phyloP scores from a whole-genome alignment of 1,284 basidiomycete species.

The Amylostereum areolatum region DNA sequence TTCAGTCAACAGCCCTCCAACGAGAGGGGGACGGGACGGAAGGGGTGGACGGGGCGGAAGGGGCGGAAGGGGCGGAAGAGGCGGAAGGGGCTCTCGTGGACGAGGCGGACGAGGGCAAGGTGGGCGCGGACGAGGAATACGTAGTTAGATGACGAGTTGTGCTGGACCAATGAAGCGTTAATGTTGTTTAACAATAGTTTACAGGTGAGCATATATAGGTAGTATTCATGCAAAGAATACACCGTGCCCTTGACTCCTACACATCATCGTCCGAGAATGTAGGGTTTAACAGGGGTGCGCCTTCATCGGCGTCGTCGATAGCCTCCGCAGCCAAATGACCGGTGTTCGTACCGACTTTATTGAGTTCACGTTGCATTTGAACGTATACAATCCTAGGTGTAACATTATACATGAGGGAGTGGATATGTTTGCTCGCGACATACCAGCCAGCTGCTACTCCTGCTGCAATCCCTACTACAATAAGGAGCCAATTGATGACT shows the following conservation, averaged over 20 bases:
- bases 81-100: too few species aligned
- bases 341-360: conserved; percentile 41
- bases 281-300: conserved; percentile 46
- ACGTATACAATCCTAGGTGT: conserved; percentile 53
- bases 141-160: too few species aligned
- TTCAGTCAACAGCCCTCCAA: conserved; percentile 27
- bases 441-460: conserved; percentile 62
- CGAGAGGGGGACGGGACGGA: too few species aligned
- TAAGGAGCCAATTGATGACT: conserved; percentile 53
- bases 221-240: conserved; percentile 13
- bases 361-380: conserved; percentile 48
- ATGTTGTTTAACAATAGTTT: not conserved
- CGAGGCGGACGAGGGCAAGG: too few species aligned
- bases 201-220: conserved; percentile 11
- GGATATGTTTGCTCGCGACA: conserved; percentile 19
- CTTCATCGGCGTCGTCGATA: conserved; percentile 58
- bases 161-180: not conserved
- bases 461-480: conserved; percentile 51
- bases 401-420: conserved; percentile 6
- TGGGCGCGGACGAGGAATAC: too few species aligned
- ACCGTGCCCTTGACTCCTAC: conserved; percentile 1
- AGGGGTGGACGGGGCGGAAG: too few species aligned
- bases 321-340: conserved; percentile 56
- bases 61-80: too few species aligned
- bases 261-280: conserved; percentile 3